Conservation (phyloP, 208 protist genomes). For the Herpetomonas samuelpessoai region DNA sequence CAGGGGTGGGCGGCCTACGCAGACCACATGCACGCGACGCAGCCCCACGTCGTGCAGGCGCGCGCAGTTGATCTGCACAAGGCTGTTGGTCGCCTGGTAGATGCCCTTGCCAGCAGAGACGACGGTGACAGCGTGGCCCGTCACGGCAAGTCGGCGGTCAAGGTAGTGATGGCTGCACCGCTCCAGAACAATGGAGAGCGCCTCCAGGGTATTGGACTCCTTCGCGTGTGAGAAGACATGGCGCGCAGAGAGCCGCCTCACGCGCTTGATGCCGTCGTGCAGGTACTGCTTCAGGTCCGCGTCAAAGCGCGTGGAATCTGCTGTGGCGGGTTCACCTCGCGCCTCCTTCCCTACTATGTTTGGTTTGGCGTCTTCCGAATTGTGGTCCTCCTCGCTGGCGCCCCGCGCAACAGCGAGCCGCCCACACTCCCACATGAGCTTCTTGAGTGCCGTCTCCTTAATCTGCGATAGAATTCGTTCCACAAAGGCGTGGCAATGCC, state of each 20-base stretch:
- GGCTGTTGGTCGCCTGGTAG: constrained; percentile 63
- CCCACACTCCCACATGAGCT: neutral
- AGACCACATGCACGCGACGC: constrained; percentile 66
- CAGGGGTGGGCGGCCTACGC: constrained; percentile 79
- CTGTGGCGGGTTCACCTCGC: too few species aligned
- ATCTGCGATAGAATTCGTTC: constrained; percentile 50
- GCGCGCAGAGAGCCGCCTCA: constrained; percentile 27
- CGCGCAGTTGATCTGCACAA: constrained; percentile 62
- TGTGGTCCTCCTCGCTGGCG: neutral
- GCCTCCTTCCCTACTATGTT: too few species aligned
- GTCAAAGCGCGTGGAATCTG: constrained; percentile 2
- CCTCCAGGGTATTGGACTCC: constrained; percentile 75
- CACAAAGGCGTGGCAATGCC: constrained; percentile 72
- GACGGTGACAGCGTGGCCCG: constrained; percentile 66
- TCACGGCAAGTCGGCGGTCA: constrained; percentile 49
- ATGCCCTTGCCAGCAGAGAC: constrained; percentile 81
- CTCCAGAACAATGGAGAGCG: constrained; percentile 69
- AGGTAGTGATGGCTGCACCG: constrained; percentile 47
- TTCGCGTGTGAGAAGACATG: constrained; percentile 66
- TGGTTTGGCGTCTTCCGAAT: neutral
- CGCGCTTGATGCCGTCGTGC: constrained; percentile 15
- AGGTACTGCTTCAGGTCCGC: constrained; percentile 11
- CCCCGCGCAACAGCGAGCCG: neutral
- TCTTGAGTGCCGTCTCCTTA: constrained; percentile 13
- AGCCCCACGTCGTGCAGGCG: constrained; percentile 73